These are phyloP conservation scores for Macrolepiota albuminosa DNA, from an alignment of 768 basidiomycete genomes.

Conservation along the genomic window DNA sequence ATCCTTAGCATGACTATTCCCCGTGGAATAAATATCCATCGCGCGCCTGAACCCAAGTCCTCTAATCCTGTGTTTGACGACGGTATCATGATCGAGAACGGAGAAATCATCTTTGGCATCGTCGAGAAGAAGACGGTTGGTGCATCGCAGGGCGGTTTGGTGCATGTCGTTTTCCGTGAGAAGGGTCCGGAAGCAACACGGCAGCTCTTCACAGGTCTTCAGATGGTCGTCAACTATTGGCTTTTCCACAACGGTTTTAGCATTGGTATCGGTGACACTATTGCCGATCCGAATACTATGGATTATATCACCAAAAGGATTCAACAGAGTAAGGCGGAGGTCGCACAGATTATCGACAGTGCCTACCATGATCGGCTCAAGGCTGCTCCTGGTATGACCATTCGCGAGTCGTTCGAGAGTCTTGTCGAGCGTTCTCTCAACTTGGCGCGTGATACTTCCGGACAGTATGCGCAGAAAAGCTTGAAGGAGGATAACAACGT, in stretches of 20 bases:
- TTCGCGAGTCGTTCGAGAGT: conserved; percentile 97
- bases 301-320: conserved; percentile 79
- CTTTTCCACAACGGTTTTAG: conserved; percentile 98
- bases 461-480: conserved; percentile 94
- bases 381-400: conserved; percentile 95
- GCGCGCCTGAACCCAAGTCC: conserved; percentile 74
- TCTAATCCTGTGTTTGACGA: conserved; percentile 86
- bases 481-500: conserved; percentile 99
- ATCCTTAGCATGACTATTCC: conserved; percentile 90
- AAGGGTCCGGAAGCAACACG: conserved; percentile 91
- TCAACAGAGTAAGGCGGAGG: conserved; percentile 71
- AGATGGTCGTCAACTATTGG: conserved; percentile 98
- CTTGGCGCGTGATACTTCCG: conserved; percentile 90
- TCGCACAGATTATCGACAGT: conserved; percentile 73
- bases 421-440: conserved; percentile 89
- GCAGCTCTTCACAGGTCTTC: conserved; percentile 87
- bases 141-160: conserved; percentile 87
- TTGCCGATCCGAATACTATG: conserved; percentile 91
- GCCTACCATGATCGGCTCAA: conserved; percentile 87
- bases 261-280: conserved; percentile 98
- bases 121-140: conserved; percentile 99
- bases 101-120: conserved; percentile 91
- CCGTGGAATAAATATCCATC: conserved; percentile 89
- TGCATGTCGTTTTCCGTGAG: conserved; percentile 97
- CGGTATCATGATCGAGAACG: conserved; percentile 95